A percentile compares a stretch with the other conserved stretches of the same genome.
Conservation (phyloP, 176 grass and related monocot species). For the Bolboschoenus planiculmis region DNA sequence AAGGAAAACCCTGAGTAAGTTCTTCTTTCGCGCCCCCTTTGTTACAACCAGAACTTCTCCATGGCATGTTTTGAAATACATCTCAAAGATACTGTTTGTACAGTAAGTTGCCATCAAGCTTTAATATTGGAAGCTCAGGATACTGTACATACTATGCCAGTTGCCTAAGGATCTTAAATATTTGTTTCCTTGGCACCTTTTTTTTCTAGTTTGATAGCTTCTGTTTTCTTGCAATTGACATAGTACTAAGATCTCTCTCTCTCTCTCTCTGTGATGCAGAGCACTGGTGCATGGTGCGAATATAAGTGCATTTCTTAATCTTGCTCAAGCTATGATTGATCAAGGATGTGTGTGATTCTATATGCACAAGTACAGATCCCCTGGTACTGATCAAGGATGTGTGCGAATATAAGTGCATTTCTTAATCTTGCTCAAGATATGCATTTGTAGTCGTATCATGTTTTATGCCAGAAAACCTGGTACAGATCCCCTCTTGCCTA, state of each 20-base stretch:
- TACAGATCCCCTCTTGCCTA: not conserved
- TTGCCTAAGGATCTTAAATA: not conserved
- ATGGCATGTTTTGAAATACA: not conserved
- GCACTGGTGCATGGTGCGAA: slow-evolving; percentile 84
- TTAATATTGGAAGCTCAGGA: not conserved
- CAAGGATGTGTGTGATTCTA: slow-evolving; percentile 78
- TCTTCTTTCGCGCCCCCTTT: not conserved
- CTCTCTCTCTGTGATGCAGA: slow-evolving; percentile 26
- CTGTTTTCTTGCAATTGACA: not conserved
- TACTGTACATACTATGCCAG: not conserved
- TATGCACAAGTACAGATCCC: not conserved
- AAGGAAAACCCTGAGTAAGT: slow-evolving; percentile 87
- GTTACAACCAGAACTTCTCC: not conserved
- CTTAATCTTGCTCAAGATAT: slow-evolving; percentile 91
- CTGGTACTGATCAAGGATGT: too few species aligned
- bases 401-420: slow-evolving; percentile 83
- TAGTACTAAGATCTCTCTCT: slow-evolving; percentile 25
- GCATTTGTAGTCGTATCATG: slow-evolving; percentile 7
- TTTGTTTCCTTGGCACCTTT: not conserved
- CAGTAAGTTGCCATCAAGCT: not conserved
- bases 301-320: slow-evolving; percentile 84
- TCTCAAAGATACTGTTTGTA: not conserved
- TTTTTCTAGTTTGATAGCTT: not conserved
- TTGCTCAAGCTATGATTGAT: slow-evolving; percentile 93
- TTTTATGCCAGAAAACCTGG: not conserved